Evolutionary conservation across 768 basidiomycete genomes (phyloP), one percentile per base, ranked within the genome.

Genomic region (Suillus fuscotomentosus): DNA sequence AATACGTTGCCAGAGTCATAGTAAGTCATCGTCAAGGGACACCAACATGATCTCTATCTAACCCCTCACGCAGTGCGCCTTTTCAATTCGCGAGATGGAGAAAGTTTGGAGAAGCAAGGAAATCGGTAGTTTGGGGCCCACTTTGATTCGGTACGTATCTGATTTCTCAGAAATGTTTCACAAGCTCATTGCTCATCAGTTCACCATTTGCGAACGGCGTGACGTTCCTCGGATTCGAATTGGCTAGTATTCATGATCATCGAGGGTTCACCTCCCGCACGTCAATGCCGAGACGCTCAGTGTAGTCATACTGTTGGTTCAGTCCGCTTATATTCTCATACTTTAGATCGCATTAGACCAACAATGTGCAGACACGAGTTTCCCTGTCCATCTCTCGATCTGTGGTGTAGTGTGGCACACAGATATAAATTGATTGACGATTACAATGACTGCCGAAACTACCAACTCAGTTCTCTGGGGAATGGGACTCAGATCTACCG

Each of bases 181-280:
- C 15, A 22, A 56, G 65, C n/a, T 73, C 45, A 53, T 8, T 22
- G 27, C 51, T 66, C 64, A 50, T n/a, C 61, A 95, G 94, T 70
- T 95, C 93, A 3, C 96, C 95, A 1, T 97, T 97, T 71, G 96
- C 96, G 13, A 99, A 98, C 70, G 97, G 95, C n/a, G 94, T 94
- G 1, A 99, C 97, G 0, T 99, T 98, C 84, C 86, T 97, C 63
- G 95, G 94, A 1, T 98, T 95, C 71, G 97, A 98, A 81, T 82
- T 98, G 79, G 94, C 93, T 51, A 94, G 24, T 24, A 86, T 70
- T 72, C 73, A 24, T 76, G 27, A 70, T 60, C 9, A 9, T 20
- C 51, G 5, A 11, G 27, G 39, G 17, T 62, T 36, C 24, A 41
- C 4, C 9, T 24, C 43, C 20, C 11, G 9, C 15, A 38, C n/a